Evolutionary conservation across 257 asterid species (phyloP), one percentile per base, ranked within the genome.

Genomic region (Solanum etuberosum): DNA sequence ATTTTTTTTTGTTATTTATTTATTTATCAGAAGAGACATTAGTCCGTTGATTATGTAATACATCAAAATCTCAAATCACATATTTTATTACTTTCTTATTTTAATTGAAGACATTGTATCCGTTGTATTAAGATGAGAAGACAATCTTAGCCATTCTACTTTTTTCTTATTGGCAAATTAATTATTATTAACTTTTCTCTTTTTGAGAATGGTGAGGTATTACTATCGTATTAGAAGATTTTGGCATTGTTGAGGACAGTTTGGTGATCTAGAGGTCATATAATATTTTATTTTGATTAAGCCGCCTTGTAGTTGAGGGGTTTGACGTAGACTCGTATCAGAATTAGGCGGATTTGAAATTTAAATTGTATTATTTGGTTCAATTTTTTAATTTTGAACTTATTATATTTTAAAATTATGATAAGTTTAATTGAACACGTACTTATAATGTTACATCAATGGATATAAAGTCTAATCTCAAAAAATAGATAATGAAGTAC

Each of bases 51-150:
- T 85, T 67, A 70, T 68, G 87, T 46, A 87, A 27, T 76, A 57
- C 40, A 87, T 63, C 71, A 86, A 86, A 81, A 78, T 88, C 63
- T 90, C 74, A 87, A 32, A 87, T 84, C 83, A n/a, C 63, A 43
- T 87, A 67, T 40, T 9, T 61, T 42, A 67, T 63, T 35, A 67
- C 1, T 3, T 0, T 86, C 87, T 88, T 88, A 67, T 84, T 78
- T 40, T 25, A 43, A 35, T 23, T 70, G 90, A 88, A 84, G 51
- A 86, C 85, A 80, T 80, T 71, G 83, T 46, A 25, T 46, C 78
- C 63, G 16, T 7, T 86, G 88, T 86, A 63, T 51, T 42, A 14
- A 25, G 32, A 88, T 88, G 48, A 20, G 65, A 74, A 90, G 89
- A 86, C 88, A 88, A 77, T 86, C 83, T 83, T 83, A 59, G 15